Base-by-base conservation (phyloP, 2,329 filamentous ascomycete genomes). In the Trichophyton equinum region DNA sequence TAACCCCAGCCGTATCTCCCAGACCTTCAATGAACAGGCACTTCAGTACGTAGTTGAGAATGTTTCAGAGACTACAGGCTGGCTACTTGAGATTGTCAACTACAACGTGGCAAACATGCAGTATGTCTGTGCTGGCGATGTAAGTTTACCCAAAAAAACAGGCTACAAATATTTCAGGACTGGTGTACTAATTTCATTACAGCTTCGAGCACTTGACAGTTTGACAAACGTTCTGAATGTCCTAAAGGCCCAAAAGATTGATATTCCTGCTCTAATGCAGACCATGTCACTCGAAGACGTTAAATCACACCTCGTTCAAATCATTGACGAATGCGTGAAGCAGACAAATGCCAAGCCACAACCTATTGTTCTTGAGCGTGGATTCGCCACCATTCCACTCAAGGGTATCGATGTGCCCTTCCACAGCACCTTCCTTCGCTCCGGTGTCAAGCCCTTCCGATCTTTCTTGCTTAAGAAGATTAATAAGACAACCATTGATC, bases 401-500 rank as follows among this genome's bases (percentile, higher is more conserved):
- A 89, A 88, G 71, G 95, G 95, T 65, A 99, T 99, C 68, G 94
- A 99, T 70, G 95, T 97, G 72, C 94, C 94, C 51, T 99, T 99
- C 89, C 94, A 99, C 82, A 94, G 88, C 68, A 99, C 94, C 18
- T 99, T 99, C 82, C 79, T 99, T 77, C 89, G 95, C 61, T 96
- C 91, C 44, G 95, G 94, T 69, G 94, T 99, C 75, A 99, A 99
- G 82, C 94, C 95, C 55, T 99, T 99, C 90, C 85, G 94, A 67
- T 92, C 87, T 51, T 99, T 99, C 84, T 77, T 99, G 73, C 86
- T 97, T 69, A 99, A 97, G 88, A 99, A 99, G 84, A 97, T 99
- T 79, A 91, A 97, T 82, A 96, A 95, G 85, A 96, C 91, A 25
- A 95, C 89, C 60, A 97, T 99, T 74, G 94, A 99, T 74, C 94